Conservation (phyloP, 2,329 filamentous ascomycete species). For the Monosporascus sp. region DNA sequence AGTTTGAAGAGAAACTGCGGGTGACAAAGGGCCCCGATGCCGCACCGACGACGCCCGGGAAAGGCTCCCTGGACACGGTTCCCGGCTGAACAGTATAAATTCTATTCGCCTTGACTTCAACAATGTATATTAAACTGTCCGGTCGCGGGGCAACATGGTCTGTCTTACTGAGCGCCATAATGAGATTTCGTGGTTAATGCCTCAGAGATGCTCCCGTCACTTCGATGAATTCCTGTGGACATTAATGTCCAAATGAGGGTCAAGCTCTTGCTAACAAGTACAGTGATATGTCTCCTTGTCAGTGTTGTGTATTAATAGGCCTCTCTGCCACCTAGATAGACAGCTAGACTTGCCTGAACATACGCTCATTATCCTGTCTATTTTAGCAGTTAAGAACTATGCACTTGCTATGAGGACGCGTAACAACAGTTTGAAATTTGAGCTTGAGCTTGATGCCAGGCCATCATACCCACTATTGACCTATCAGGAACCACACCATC, state of each 20-base stretch:
- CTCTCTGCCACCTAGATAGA: too few relatives aligned
- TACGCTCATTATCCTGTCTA: too few relatives aligned
- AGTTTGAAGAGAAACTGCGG: conserved; percentile 80
- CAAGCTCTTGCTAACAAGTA: too few relatives aligned
- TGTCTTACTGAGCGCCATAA: too few relatives aligned
- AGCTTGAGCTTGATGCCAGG: background rate
- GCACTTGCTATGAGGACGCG: background rate
- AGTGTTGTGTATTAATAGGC: too few relatives aligned
- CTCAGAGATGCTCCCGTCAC: background rate
- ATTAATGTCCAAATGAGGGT: too few relatives aligned
- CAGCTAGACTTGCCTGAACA: too few relatives aligned
- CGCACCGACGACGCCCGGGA: conserved; percentile 30
- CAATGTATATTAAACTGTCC: too few relatives aligned
- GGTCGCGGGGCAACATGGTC: background rate
- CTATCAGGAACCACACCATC: too few relatives aligned
- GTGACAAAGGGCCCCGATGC: conserved; percentile 42
- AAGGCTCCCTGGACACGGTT: conserved; percentile 33
- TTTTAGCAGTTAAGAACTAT: background rate
- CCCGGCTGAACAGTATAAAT: conserved; percentile 21
- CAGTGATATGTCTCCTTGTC: too few relatives aligned
- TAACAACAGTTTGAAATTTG: background rate
- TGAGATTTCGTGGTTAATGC: background rate
- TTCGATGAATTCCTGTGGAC: background rate
- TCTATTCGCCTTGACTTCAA: too few relatives aligned
- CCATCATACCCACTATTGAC: background rate